These are phyloP conservation scores for Paramecium primaurelia DNA, from an alignment of 73 alveolate species.

Conservation along the genomic window DNA sequence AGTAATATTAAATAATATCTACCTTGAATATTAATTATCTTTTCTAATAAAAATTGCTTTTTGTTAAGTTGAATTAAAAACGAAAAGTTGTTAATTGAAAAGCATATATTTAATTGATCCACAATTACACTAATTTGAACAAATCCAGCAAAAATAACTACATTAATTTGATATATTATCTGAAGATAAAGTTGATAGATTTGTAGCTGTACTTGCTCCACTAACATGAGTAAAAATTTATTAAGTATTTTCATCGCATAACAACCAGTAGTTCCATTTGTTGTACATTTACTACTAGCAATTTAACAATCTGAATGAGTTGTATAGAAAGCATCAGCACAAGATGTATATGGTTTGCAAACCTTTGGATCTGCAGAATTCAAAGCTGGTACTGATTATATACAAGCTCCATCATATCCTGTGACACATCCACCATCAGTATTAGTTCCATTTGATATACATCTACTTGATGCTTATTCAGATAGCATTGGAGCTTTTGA, in stretches of 20 bases:
- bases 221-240: not conserved
- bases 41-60: too few relatives aligned
- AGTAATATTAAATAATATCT: too few relatives aligned
- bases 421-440: not conserved
- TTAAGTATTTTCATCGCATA: not conserved
- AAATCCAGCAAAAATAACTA: too few relatives aligned
- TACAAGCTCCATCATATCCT: constrained; percentile 26
- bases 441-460: constrained; percentile 11
- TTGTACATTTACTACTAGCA: not conserved
- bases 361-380: not conserved
- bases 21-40: too few relatives aligned
- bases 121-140: too few relatives aligned
- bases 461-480: not conserved
- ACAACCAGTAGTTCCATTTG: constrained; percentile 12
- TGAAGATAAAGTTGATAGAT: not conserved
- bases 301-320: not conserved
- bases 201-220: not conserved
- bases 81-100: too few relatives aligned
- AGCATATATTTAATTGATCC: too few relatives aligned
- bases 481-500: not conserved
- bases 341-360: not conserved
- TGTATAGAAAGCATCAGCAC: not conserved
- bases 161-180: not conserved
- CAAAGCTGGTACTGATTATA: not conserved
- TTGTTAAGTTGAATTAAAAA: too few relatives aligned